Evolutionary conservation across 768 basidiomycete species (phyloP), one percentile per base, ranked within the genome.

Genomic region (Termitomyces sp.): DNA sequence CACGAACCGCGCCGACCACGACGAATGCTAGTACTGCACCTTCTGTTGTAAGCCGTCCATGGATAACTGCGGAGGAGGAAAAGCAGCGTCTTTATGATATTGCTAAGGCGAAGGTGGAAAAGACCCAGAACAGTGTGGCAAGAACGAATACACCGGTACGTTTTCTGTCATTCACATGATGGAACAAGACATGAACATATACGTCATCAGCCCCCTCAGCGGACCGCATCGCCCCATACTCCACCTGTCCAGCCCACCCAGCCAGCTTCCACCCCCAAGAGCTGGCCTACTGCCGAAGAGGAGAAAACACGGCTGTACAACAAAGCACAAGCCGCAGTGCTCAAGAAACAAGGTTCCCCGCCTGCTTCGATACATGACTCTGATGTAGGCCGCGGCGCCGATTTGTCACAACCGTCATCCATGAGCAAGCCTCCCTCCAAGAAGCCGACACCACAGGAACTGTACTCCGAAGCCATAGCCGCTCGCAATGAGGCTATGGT

Each of bases 281-380:
- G 58, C 32, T 92, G 88, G 88, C 75, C 76, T 7, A 80, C 86
- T 1, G 89, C 92, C 0, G 91, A 91, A 70, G 82, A 85, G 55
- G 91, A 93, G 68, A 93, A 93, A 64, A 71, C 80, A 1, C 77
- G 80, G n/a, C 67, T 91, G n/a, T 91, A 81, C 69, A 76, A 87
- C 50, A 69, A 83, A 49, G 89, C 91, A 0, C 85, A 86, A 65
- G 82, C 80, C 1, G 85, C 81, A n/a, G 91, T 84, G 30, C 45
- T 54, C 2, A 78, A 75, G 55, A 79, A 76, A 53, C 89, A 88
- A 65, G 82, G 76, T 58, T 61, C 68, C 47, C 65, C 66, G 49
- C 63, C 65, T 40, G 60, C 60, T 43, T 62, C 72, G 0, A 42
- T 65, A 1, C 71, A 74, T 37, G 62, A 65, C 27, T 64, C 67